A percentile compares a stretch with the other conserved stretches of the same genome.
phyloP scores from a whole-genome alignment of 768 basidiomycete genomes.

The Boletellus ananas region DNA sequence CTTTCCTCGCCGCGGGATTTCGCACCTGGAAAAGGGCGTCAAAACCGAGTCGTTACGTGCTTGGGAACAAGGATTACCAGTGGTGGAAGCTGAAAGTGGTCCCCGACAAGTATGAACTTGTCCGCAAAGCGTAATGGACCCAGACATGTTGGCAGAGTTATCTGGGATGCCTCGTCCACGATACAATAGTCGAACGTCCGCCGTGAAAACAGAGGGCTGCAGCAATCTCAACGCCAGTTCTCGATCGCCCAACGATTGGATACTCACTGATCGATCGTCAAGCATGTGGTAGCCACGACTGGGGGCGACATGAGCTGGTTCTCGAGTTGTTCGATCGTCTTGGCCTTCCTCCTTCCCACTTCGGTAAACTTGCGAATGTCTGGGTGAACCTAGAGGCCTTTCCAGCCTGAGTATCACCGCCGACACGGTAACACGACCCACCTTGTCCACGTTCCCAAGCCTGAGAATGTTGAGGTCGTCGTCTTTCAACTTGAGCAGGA shows the following conservation, averaged over 20 bases:
- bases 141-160: slow-evolving; percentile 91
- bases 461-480: slow-evolving; percentile 75
- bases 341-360: slow-evolving; percentile 48
- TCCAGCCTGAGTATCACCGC: slow-evolving; percentile 1
- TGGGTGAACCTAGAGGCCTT: slow-evolving; percentile 65
- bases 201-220: slow-evolving; percentile 77
- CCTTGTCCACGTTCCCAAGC: slow-evolving; percentile 91
- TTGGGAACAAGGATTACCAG: slow-evolving; percentile 48
- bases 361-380: slow-evolving; percentile 72
- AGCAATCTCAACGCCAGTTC: slow-evolving; percentile 4
- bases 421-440: slow-evolving; percentile 21
- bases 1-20: slow-evolving; percentile 71
- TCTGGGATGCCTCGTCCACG: slow-evolving; percentile 97
- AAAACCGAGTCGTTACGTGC: background rate
- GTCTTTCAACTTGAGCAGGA: slow-evolving; percentile 73
- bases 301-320: slow-evolving; percentile 80
- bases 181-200: slow-evolving; percentile 95
- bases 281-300: slow-evolving; percentile 93
- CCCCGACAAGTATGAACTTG: slow-evolving; percentile 92
- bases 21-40: slow-evolving; percentile 57
- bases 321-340: slow-evolving; percentile 79
- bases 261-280: slow-evolving; percentile 90
- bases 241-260: background rate
- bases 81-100: slow-evolving; percentile 96
- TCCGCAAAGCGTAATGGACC: slow-evolving; percentile 90